These are phyloP conservation scores for Boeremia lycopersici DNA, from an alignment of 2,329 filamentous ascomycete species.

Conservation along the genomic window DNA sequence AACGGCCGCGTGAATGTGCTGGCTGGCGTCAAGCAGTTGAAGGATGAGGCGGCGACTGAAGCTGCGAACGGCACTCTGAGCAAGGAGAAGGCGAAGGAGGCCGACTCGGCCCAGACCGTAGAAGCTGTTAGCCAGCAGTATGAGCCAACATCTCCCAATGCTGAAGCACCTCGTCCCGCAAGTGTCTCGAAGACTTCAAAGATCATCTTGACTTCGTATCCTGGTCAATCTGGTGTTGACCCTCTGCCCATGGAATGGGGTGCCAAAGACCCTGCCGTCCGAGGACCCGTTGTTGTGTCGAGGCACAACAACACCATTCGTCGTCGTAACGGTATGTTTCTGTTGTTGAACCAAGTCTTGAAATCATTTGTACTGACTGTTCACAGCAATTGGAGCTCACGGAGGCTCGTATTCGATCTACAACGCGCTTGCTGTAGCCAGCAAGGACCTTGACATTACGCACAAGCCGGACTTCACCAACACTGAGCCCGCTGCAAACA, in stretches of 20 bases:
- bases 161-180: conserved; percentile 46
- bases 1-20: conserved; percentile 67
- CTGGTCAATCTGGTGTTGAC: conserved; percentile 91
- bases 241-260: conserved; percentile 92
- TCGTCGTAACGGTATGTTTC: conserved; percentile 72
- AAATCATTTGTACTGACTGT: conserved; percentile 18
- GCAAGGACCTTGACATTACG: conserved; percentile 82
- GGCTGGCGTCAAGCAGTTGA: conserved; percentile 62
- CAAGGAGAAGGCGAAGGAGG: conserved; percentile 41
- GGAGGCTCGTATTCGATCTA: conserved; percentile 97
- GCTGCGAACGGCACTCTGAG: conserved; percentile 29
- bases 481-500: conserved; percentile 87
- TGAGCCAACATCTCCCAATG: conserved; percentile 41
- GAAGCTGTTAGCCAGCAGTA: conserved; percentile 50
- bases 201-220: conserved; percentile 82
- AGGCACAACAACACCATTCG: conserved; percentile 76
- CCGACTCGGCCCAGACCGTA: conserved; percentile 41
- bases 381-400: conserved; percentile 67
- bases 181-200: conserved; percentile 60
- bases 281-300: conserved; percentile 89
- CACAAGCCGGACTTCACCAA: conserved; percentile 82
- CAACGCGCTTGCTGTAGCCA: conserved; percentile 89
- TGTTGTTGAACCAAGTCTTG: neutral
- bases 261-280: conserved; percentile 70
- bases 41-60: conserved; percentile 53